Evolutionary conservation across 2,329 filamentous ascomycete genomes (phyloP).

Genomic region (Trichoderma sp.): DNA sequence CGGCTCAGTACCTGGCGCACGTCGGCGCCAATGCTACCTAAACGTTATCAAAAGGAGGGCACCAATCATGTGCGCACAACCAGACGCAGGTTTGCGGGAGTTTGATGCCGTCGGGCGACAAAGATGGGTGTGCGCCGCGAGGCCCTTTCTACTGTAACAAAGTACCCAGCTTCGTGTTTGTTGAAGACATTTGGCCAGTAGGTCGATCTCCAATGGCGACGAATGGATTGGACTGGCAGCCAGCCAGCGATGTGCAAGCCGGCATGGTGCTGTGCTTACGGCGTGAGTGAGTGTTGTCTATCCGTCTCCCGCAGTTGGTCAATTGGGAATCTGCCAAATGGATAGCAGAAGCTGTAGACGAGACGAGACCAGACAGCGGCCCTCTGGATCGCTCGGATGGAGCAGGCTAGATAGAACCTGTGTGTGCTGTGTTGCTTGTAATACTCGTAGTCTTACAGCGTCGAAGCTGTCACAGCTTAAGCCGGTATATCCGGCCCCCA

Average conservation of each 20-base stretch:
- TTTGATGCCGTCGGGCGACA: slow-evolving; percentile 14
- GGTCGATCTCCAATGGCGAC: not conserved
- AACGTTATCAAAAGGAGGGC: slow-evolving; percentile 19
- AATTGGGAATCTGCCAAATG: not conserved
- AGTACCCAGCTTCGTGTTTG: not conserved
- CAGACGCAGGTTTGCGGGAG: slow-evolving; percentile 9
- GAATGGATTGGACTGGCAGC: not conserved
- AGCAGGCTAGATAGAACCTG: not conserved
- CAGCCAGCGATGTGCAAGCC: not conserved
- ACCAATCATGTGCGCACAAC: slow-evolving; percentile 12
- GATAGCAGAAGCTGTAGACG: not conserved
- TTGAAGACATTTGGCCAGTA: not conserved
- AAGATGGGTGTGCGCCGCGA: not conserved
- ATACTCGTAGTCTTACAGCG: not conserved
- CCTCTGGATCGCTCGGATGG: not conserved
- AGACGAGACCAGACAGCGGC: not conserved
- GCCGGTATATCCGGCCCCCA: not conserved
- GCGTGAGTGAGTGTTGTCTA: not conserved
- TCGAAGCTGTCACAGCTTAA: not conserved
- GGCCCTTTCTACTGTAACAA: too few relatives aligned
- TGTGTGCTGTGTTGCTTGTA: not conserved
- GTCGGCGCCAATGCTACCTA: slow-evolving; percentile 18
- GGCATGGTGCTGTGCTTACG: not conserved
- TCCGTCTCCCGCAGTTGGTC: not conserved
- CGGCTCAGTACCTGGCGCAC: slow-evolving; percentile 11